phyloP scores from a whole-genome alignment of 345 rosid genomes.

The Populus davidiana region DNA sequence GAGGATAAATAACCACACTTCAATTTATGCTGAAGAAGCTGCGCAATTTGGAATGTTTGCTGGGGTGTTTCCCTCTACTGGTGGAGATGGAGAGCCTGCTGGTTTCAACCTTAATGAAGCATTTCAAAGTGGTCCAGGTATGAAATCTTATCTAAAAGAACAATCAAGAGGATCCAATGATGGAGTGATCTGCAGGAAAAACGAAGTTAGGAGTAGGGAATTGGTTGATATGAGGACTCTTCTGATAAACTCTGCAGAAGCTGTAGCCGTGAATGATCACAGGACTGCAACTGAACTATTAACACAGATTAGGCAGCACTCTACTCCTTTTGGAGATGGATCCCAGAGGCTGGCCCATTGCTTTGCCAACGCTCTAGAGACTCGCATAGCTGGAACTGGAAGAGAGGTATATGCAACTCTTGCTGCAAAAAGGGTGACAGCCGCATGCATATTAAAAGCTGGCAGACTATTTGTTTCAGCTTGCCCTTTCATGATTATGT shows the following conservation, averaged over 20 bases:
- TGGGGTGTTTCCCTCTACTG: slow-evolving; percentile 9
- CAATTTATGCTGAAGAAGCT: background rate
- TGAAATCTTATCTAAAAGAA: slow-evolving; percentile 6
- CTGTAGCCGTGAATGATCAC: slow-evolving; percentile 52
- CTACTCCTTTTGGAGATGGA: slow-evolving; percentile 52
- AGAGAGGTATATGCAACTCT: slow-evolving; percentile 29
- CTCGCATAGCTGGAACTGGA: slow-evolving; percentile 44
- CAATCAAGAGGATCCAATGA: slow-evolving; percentile 1
- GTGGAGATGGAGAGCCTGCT: slow-evolving; percentile 2
- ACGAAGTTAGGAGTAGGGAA: background rate
- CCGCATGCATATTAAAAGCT: slow-evolving; percentile 53
- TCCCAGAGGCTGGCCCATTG: slow-evolving; percentile 63
- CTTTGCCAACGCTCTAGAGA: slow-evolving; percentile 56
- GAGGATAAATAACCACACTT: slow-evolving; percentile 18
- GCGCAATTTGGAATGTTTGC: slow-evolving; percentile 16
- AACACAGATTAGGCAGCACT: slow-evolving; percentile 53
- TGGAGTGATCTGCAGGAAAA: slow-evolving; percentile 3
- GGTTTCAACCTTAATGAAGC: slow-evolving; percentile 25
- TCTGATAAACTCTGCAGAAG: slow-evolving; percentile 59
- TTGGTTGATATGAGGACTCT: slow-evolving; percentile 46
- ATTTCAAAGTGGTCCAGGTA: slow-evolving; percentile 14
- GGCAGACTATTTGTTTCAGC: slow-evolving; percentile 41
- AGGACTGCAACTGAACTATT: slow-evolving; percentile 45
- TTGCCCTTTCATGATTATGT: slow-evolving; percentile 46
- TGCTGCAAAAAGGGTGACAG: slow-evolving; percentile 25